phyloP scores from a whole-genome alignment of 768 basidiomycete genomes.

The Calocybe cyanea region DNA sequence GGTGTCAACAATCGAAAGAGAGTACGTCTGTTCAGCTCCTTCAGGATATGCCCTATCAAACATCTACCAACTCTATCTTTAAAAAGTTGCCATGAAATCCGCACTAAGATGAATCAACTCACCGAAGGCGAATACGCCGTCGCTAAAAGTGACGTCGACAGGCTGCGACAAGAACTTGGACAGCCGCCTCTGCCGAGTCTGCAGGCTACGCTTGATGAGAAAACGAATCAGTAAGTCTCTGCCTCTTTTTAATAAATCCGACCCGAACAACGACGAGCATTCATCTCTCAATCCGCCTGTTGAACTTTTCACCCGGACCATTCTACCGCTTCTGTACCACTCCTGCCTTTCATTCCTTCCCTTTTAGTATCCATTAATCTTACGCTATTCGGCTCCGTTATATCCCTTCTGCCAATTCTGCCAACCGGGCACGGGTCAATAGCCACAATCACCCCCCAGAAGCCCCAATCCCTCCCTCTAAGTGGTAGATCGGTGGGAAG shows the following conservation, averaged over 20 bases:
- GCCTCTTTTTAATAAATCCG: constrained; percentile 2
- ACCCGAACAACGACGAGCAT: constrained; percentile 4
- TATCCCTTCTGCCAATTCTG: too few relatives aligned
- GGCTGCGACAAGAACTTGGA: constrained; percentile 70
- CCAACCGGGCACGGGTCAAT: too few relatives aligned
- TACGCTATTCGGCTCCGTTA: too few relatives aligned
- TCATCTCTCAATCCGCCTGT: background rate
- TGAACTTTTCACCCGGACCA: background rate
- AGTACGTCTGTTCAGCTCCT: constrained; percentile 49
- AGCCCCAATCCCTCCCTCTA: too few relatives aligned
- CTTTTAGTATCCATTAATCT: too few relatives aligned
- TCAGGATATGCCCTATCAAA: too few relatives aligned
- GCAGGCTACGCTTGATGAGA: constrained; percentile 74
- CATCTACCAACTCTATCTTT: constrained; percentile 2
- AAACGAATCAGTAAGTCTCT: constrained; percentile 42
- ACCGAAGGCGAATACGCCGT: constrained; percentile 74
- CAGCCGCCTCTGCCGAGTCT: constrained; percentile 70
- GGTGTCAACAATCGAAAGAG: constrained; percentile 62
- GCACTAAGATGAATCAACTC: constrained; percentile 58
- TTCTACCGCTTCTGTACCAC: background rate
- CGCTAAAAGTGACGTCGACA: constrained; percentile 76
- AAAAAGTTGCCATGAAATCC: constrained; percentile 61
- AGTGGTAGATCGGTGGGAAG: too few relatives aligned
- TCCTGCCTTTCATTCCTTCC: background rate
- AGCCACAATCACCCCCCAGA: too few relatives aligned